phyloP scores from a whole-genome alignment of 495 filamentous ascomycete genomes.

The Chaetomium fimeti region DNA sequence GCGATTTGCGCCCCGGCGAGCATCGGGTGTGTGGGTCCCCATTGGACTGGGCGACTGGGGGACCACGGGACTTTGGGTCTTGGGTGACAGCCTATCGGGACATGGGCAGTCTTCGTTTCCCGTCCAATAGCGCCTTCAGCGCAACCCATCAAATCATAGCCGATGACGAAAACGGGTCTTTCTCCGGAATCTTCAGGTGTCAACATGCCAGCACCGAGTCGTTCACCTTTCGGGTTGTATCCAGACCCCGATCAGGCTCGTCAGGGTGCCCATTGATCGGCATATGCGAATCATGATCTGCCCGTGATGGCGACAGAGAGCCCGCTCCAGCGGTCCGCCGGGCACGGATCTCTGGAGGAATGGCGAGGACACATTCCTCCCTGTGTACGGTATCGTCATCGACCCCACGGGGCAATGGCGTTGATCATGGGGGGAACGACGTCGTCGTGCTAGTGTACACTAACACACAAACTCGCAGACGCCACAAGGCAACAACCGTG shows the following conservation, averaged over 20 bases:
- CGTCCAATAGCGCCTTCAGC: slow-evolving; percentile 18
- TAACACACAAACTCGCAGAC: not conserved
- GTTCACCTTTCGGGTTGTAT: not conserved
- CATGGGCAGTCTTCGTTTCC: slow-evolving; percentile 12
- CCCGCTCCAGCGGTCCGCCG: not conserved
- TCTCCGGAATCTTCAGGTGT: not conserved
- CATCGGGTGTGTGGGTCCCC: slow-evolving; percentile 7
- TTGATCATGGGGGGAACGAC: not conserved
- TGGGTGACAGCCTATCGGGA: slow-evolving; percentile 11
- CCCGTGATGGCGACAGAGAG: not conserved
- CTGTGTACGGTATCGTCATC: not conserved
- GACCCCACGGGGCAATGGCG: not conserved
- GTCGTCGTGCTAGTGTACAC: no score
- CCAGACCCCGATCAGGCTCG: not conserved
- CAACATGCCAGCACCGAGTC: not conserved
- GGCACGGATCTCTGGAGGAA: not conserved
- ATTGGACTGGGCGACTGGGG: not conserved
- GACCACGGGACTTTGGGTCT: not conserved
- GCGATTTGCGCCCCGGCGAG: slow-evolving; percentile 7
- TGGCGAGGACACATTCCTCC: no score
- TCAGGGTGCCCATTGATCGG: not conserved
- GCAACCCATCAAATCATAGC: not conserved
- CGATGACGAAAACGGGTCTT: slow-evolving; percentile 7
- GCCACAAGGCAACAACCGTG: slow-evolving; percentile 21
- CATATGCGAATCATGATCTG: slow-evolving; percentile 3